These are phyloP conservation scores for Fraxinus baroniana DNA, from an alignment of 305 asterid species.

Conservation along the genomic window DNA sequence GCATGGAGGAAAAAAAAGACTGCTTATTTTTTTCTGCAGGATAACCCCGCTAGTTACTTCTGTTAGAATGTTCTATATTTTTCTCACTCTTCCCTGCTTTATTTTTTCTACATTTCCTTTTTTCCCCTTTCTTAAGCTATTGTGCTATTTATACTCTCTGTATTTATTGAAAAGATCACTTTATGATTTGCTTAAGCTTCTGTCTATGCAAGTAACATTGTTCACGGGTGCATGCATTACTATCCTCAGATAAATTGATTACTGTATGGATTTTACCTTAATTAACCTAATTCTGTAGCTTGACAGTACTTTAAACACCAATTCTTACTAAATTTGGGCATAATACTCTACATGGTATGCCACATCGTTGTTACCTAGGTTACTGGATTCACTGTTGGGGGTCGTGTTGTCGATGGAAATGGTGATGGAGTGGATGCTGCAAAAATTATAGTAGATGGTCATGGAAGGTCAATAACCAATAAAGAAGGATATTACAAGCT, in stretches of 20 bases:
- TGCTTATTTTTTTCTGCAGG: not conserved
- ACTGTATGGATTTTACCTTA: conserved; percentile 1
- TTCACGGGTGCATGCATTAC: not conserved
- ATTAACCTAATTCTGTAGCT: conserved; percentile 4
- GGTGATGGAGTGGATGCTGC: conserved; percentile 80
- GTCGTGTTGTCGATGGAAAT: conserved; percentile 85
- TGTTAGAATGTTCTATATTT: not conserved
- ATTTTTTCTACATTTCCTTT: not conserved
- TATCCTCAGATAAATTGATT: not conserved
- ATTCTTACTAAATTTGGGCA: conserved; percentile 11
- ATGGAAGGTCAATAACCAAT: conserved; percentile 74
- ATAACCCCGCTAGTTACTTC: not conserved
- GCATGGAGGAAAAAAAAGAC: not conserved
- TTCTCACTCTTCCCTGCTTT: not conserved
- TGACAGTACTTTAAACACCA: conserved; percentile 19
- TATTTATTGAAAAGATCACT: not conserved
- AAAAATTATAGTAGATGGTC: conserved; percentile 72
- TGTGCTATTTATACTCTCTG: conserved; percentile 1
- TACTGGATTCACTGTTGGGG: conserved; percentile 97
- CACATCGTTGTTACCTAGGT: conserved; percentile 52
- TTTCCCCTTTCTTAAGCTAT: not conserved
- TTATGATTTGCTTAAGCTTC: conserved; percentile 3
- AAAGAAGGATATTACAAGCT: conserved; percentile 89
- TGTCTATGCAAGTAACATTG: not conserved
- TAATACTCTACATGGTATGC: conserved; percentile 2